Evolutionary conservation across 2,329 filamentous ascomycete species (phyloP), one percentile per base, ranked within the genome.

Genomic region (Microsporum ferrugineum): DNA sequence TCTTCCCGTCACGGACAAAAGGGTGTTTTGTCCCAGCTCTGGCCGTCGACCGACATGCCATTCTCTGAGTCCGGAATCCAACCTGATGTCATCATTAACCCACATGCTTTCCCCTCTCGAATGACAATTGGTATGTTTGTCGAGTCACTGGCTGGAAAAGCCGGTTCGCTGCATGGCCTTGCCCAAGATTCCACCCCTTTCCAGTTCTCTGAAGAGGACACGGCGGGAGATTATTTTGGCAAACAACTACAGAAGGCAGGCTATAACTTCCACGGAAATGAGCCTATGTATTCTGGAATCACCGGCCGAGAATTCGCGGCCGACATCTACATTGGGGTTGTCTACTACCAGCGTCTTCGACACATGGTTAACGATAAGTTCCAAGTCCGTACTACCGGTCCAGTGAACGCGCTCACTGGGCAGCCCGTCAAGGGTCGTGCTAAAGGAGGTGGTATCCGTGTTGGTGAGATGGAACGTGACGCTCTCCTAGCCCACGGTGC

Each of bases 311-410:
- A 97, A 75, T 86, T 99, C 45, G 86, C 86, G 23, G 92, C 91
- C 5, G 94, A 99, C 72, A 97, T 99, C 70, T 99, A 95, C 77
- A 84, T 97, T 63, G 94, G 94, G 55, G 86, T 96, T 8, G 94
- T 99, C 63, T 97, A 97, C 81, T 99, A 99, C 80, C 94, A 99
- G 77, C 87, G 94, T 74, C 82, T 99, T 63, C 83, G 94, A 73
- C 94, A 99, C 86, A 99, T 99, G 94, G 94, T 99, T 61, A 97
- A 96, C 82, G 94, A 99, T 77, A 99, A 99, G 77, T 99, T 89
- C 81, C 94, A 99, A 75, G 94, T 97, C 61, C 86, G 94, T 75
- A 97, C 94, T 2, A 97, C 94, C 0, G 94, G 94, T 60, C 91
- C 91, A 0, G 88, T 96, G 49, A 94, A 94, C 60, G 84, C 87